Base-by-base conservation (phyloP, 805 yeast genomes). In the Monosporozyma siamensis region DNA sequence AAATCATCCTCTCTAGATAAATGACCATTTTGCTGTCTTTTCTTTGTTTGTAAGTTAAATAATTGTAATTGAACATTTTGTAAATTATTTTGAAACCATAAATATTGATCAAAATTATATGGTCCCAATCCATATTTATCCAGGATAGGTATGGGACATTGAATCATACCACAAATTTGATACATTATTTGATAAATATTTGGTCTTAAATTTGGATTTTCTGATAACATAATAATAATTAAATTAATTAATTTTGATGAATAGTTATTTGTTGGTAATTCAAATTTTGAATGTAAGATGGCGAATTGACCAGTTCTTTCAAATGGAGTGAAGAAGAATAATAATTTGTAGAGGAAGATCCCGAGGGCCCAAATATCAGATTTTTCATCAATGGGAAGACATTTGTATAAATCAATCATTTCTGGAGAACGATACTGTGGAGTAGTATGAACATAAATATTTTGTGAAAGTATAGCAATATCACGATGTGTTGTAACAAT, bases 331-430 rank as follows among this genome's bases (percentile, higher is more conserved):
- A 84, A 89, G 64, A 85, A 90, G 65, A 83, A 90, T 64, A 96
- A 83, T 47, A 90, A 69, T 61, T 92, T 90, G 68, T 86, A 90
- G 39, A 92, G 69, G 48, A 90, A 84, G 25, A 92, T 80, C 6
- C 98, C 98, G 40, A 90, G 66, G 0, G 98, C 98, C 98, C 98
- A 90, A 40, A 90, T 85, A 66, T 90, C 98, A 8, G 92, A 74
- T 63, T 88, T 87, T 54, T 89, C 95, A 63, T 90, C 94, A 38
- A 90, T 84, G 2, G 96, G 94, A 37, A 78, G 66, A 8, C 88
- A 84, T 40, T 86, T 69, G 59, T 82, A 82, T 24, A 90, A 70
- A 62, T 90, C 97, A 43, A 90, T 76, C 97, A 90, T 92, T 59
- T 90, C 98, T 0, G 98, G 98, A 0, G 95, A 72, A 48, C 98